Evolutionary conservation across 495 filamentous ascomycete species (phyloP).

Genomic region (Schizothecium vesticola): DNA sequence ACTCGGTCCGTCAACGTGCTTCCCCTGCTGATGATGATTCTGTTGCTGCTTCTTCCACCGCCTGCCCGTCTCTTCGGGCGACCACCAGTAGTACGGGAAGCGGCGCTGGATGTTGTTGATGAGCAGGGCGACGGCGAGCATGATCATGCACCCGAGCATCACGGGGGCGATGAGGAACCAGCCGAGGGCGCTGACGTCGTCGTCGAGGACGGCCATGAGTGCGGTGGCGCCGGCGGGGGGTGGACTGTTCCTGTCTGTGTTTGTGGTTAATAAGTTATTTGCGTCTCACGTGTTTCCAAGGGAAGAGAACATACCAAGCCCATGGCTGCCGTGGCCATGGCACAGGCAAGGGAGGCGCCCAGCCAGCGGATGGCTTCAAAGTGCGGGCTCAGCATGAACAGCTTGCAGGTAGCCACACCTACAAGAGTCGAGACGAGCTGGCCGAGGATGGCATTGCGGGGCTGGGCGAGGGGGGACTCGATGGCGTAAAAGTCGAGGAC

Average conservation of each 20-base stretch:
- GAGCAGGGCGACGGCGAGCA: conserved; percentile 60
- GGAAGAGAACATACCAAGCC: conserved; percentile 29
- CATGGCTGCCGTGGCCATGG: conserved; percentile 66
- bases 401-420: conserved; percentile 60
- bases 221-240: conserved; percentile 89
- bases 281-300: too few species aligned
- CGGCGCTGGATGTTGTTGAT: conserved; percentile 72
- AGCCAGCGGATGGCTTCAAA: conserved; percentile 59
- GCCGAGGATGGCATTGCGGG: conserved; percentile 68
- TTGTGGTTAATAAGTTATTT: background rate
- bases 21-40: background rate
- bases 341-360: conserved; percentile 65
- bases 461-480: conserved; percentile 79
- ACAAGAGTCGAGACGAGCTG: conserved; percentile 63
- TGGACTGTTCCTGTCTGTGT: conserved; percentile 67
- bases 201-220: conserved; percentile 64
- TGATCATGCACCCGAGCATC: conserved; percentile 57
- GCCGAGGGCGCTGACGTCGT: conserved; percentile 52
- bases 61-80: conserved; percentile 39
- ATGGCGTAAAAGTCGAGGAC: conserved; percentile 69
- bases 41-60: conserved; percentile 18
- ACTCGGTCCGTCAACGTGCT: background rate
- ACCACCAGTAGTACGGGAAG: conserved; percentile 80
- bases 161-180: conserved; percentile 71
- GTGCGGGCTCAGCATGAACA: conserved; percentile 56